Evolutionary conservation across 164 flowering plant genomes (phyloP), one percentile per base, ranked within the genome.

Genomic region (Sedum album): DNA sequence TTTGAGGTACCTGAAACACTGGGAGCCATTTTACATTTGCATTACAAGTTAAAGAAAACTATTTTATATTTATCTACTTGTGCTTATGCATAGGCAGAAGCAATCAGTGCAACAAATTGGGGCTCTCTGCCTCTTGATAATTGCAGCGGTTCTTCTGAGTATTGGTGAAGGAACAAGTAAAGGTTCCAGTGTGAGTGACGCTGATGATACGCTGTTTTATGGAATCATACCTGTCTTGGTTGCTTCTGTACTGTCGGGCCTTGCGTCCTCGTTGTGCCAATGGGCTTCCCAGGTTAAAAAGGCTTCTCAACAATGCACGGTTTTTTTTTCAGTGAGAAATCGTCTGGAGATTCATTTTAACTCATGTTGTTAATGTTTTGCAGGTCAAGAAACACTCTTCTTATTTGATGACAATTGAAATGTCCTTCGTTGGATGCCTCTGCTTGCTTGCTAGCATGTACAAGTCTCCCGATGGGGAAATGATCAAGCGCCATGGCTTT

Each of bases 221-320:
- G 99, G 99, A 38, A 92, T 95, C 74, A 74, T 92, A 76, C 99
- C 99, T 68, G 86, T 95, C 72, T 77, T 95, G 81, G 89, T 90
- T 73, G 99, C 99, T 25, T 95, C 99, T 76, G 85, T 95, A 18
- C 93, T 92, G 68, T 95, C 99, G 39, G 99, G 99, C 69, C 77
- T 95, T 69, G 99, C 99, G 68, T 95, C 99, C 42, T 73, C 99
- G 61, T 79, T 95, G 73, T 95, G 99, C 74, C 99, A 95, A 76
- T 95, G 99, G 99, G 97, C 99, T 57, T 84, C 97, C 76, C 99
- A 95, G 93, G 99, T 92, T 2, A 21, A 68, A 51, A 60, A 3
- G n/a, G 21, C 68, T 18, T 65, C 17, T 62, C 23, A 64, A 18
- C 46, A 36, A 1, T 7, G 30, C 23, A 13, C 15, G 48, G 17